These are phyloP conservation scores for Agaricus blazei DNA, from an alignment of 768 basidiomycete species.

Conservation along the genomic window DNA sequence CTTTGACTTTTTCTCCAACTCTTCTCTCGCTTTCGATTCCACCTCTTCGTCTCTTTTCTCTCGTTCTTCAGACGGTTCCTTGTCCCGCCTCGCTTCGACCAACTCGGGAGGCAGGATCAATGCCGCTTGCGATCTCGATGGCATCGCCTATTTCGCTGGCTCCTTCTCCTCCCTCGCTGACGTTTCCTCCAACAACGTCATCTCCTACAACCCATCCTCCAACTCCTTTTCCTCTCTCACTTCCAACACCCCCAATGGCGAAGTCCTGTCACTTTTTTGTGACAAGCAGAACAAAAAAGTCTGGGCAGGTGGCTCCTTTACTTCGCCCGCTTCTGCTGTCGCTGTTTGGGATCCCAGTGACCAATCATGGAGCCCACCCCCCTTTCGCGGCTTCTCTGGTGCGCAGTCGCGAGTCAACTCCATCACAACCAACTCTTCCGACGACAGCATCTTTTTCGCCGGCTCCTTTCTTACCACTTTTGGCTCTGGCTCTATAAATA, in stretches of 20 bases:
- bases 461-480: conserved; percentile 85
- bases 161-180: conserved; percentile 70
- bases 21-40: conserved; percentile 58
- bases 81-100: conserved; percentile 70
- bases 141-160: conserved; percentile 77
- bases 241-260: conserved; percentile 67
- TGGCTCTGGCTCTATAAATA: conserved; percentile 49
- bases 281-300: conserved; percentile 59
- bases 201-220: conserved; percentile 62
- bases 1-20: conserved; percentile 67
- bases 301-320: conserved; percentile 78
- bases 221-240: conserved; percentile 58
- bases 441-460: conserved; percentile 75
- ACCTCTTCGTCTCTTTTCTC: conserved; percentile 67
- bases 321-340: conserved; percentile 59
- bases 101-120: conserved; percentile 74
- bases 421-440: conserved; percentile 70
- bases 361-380: conserved; percentile 68
- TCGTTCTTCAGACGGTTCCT: conserved; percentile 58
- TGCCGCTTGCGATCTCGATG: conserved; percentile 66
- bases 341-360: conserved; percentile 66
- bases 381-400: conserved; percentile 80
- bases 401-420: conserved; percentile 63
- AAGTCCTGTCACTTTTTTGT: conserved; percentile 72
- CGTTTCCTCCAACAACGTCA: conserved; percentile 63